Evolutionary conservation across 2,329 filamentous ascomycete genomes (phyloP), one percentile per base, ranked within the genome.

Genomic region (Cephalotrichum gorgonifer): DNA sequence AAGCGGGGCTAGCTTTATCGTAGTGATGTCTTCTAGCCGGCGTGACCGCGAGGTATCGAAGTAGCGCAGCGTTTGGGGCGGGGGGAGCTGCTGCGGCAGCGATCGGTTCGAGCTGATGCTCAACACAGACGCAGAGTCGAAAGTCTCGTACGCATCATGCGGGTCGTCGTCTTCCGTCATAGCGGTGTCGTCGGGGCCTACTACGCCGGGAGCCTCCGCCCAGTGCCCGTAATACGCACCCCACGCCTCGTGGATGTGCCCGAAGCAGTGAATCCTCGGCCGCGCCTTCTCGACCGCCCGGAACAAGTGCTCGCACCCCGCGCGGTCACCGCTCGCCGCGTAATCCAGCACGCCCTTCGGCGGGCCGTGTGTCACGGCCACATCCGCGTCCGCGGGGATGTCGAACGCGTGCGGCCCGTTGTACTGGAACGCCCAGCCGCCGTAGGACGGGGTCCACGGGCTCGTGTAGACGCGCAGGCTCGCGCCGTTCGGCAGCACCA

Each of bases 201-300:
- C n/a, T n/a, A n/a, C n/a, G n/a, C n/a, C n/a, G n/a, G 3, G 27
- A 20, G 33, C 39, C 4, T 31, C 20, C 28, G 47, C 30, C 78
- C 76, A 81, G 2, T 63, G 62, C 0, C 77, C 66, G 2, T 73
- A 22, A 49, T 69, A 73, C 0, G 69, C 62, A 6, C 61, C 66
- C 65, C 63, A 67, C 4, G 56, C 53, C 1, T 54, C 33, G 30
- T 66, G 61, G 0, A 63, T 57, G 43, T 67, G 64, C 2, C 65
- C 65, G 43, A 66, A 68, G 50, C 64, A 68, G 52, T 68, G 64
- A 2, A 68, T 31, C 7, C 48, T 56, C 4, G 65, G 65, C 28
- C 58, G 55, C 1, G 57, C 54, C 50, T 50, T 54, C 2, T 57
- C 57, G 6, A 66, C 50, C 2, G 62, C 57, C 1, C 53, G 48